These are phyloP conservation scores for Salix brachista DNA, from an alignment of 345 rosid species.

Conservation along the genomic window DNA sequence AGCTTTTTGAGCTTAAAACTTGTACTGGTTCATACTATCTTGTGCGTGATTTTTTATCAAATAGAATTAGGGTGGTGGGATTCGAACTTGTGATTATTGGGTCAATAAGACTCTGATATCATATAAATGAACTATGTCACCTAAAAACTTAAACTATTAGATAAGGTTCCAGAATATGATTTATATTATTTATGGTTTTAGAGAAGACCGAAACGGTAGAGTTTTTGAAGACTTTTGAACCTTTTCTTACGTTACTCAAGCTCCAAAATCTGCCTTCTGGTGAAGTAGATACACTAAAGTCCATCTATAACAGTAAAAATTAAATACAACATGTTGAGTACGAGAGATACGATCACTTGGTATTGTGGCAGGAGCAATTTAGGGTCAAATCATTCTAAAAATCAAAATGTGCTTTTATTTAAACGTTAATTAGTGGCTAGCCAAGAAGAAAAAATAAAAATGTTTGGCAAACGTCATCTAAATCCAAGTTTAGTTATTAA, in stretches of 20 bases:
- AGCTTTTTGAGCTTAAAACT: no score
- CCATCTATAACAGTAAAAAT: neutral
- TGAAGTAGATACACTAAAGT: neutral
- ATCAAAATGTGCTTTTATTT: neutral
- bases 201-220: neutral
- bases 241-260: neutral
- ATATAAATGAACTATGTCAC: no score
- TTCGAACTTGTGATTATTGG: no score
- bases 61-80: no score
- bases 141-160: no score
- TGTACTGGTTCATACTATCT: no score
- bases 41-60: no score
- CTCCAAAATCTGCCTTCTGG: neutral
- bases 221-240: neutral
- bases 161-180: rapidly evolving
- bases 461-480: no score
- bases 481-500: neutral
- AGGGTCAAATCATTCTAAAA: neutral
- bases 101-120: no score
- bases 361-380: neutral
- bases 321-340: neutral
- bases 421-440: neutral
- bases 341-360: neutral
- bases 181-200: neutral
- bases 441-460: neutral